A percentile compares a stretch with the other conserved stretches of the same genome.
Conservation (phyloP, 129 eudicot genomes). For the Flaveria bidentis region DNA sequence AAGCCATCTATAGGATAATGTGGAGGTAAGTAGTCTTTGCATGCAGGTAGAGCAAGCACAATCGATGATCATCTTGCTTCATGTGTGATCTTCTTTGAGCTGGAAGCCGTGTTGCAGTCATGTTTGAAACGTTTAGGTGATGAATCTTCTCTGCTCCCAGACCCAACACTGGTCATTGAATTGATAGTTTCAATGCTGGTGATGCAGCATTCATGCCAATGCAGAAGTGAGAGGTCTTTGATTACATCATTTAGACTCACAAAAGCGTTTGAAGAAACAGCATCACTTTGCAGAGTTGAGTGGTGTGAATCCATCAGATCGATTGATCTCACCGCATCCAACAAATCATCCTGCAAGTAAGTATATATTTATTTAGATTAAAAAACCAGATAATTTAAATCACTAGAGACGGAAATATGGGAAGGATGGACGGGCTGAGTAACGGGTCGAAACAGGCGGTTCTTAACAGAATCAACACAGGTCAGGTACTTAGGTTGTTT, state of each 20-base stretch:
- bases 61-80: background rate
- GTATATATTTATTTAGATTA: background rate
- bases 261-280: conserved; percentile 40
- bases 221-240: conserved; percentile 33
- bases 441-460: background rate
- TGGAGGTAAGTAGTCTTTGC: background rate
- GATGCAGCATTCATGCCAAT: conserved; percentile 45
- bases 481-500: background rate
- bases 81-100: conserved; percentile 11
- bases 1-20: background rate
- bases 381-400: background rate
- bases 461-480: background rate
- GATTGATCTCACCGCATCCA: conserved; percentile 38
- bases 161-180: conserved; percentile 21
- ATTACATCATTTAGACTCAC: conserved; percentile 37
- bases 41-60: background rate
- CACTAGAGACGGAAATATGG: background rate
- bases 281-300: conserved; percentile 38
- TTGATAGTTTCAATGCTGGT: conserved; percentile 37
- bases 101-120: conserved; percentile 4
- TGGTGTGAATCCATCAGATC: conserved; percentile 40
- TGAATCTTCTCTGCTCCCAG: conserved; percentile 20
- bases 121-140: conserved; percentile 12
- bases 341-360: conserved; percentile 33
- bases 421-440: background rate